These are phyloP conservation scores for Hemisphaericaspora nanyangensis DNA, from an alignment of 805 yeast species.

Conservation along the genomic window DNA sequence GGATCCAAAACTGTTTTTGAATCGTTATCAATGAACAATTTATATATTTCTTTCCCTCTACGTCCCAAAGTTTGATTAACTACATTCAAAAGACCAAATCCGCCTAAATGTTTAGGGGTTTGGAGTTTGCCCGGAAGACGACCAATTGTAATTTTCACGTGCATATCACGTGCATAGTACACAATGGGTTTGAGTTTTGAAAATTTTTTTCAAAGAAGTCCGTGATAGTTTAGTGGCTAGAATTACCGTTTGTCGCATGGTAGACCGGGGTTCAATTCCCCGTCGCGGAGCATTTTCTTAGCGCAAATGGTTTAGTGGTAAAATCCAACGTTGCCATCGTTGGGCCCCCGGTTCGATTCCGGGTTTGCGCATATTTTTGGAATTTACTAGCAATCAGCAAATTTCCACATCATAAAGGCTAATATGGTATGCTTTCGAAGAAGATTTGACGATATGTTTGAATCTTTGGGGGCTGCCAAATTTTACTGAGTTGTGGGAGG, in stretches of 20 bases:
- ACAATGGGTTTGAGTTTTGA: too few species aligned
- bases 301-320: slow-evolving; percentile 26
- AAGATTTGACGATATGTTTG: not conserved
- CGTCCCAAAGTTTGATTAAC: too few species aligned
- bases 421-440: not conserved
- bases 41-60: too few species aligned
- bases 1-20: too few species aligned
- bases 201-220: slow-evolving; percentile 4
- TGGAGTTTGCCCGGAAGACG: too few species aligned
- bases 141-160: too few species aligned
- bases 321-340: slow-evolving; percentile 30
- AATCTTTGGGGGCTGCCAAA: not conserved
- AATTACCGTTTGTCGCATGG: slow-evolving; percentile 21
- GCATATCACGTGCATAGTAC: not conserved
- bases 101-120: too few species aligned
- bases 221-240: slow-evolving; percentile 20
- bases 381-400: not conserved
- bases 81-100: not conserved
- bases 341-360: slow-evolving; percentile 35
- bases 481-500: not conserved
- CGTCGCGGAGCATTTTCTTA: slow-evolving; percentile 15
- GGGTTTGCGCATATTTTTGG: slow-evolving; percentile 22
- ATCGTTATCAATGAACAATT: too few species aligned
- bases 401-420: not conserved
- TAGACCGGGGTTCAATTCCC: slow-evolving; percentile 22